phyloP scores from a whole-genome alignment of 2,329 filamentous ascomycete species.

The Davidsoniella virescens region DNA sequence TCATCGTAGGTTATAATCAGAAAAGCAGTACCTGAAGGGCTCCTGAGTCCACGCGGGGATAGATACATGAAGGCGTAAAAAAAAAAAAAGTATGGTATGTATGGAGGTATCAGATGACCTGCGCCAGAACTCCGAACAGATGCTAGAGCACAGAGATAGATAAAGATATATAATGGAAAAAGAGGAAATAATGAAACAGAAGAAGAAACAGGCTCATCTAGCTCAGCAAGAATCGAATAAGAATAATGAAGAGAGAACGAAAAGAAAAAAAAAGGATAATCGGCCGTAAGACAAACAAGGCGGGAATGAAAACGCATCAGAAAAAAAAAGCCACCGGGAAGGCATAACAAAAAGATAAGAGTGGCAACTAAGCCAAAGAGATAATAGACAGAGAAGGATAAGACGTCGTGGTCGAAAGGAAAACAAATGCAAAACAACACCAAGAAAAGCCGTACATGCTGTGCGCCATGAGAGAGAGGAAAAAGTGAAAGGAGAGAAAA shows the following conservation, averaged over 20 bases:
- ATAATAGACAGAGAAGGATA: no score
- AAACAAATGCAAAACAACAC: not conserved
- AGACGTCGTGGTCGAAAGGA: no score
- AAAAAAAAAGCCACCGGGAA: not conserved
- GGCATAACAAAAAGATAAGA: not conserved
- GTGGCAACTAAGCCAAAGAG: not conserved
- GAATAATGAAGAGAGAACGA: not conserved
- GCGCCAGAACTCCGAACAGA: constrained; percentile 8
- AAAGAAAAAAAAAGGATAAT: not conserved
- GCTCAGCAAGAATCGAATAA: no score
- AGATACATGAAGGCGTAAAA: no score
- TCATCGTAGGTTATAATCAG: no score
- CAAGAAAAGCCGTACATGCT: not conserved
- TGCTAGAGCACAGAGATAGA: constrained; percentile 5
- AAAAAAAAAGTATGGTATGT: not conserved
- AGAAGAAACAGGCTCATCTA: not conserved
- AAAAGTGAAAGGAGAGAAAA: not conserved
- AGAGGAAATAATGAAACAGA: not conserved
- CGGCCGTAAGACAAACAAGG: not conserved
- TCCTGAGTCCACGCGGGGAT: no score
- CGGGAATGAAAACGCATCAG: not conserved
- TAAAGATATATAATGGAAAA: not conserved
- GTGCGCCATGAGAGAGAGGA: not conserved
- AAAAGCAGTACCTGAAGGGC: no score
- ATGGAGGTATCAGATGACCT: constrained; percentile 7